A percentile compares a stretch with the other conserved stretches of the same genome.
Evolutionary conservation across 2,329 filamentous ascomycete genomes (phyloP).

Genomic region (Sporothrix phasma): DNA sequence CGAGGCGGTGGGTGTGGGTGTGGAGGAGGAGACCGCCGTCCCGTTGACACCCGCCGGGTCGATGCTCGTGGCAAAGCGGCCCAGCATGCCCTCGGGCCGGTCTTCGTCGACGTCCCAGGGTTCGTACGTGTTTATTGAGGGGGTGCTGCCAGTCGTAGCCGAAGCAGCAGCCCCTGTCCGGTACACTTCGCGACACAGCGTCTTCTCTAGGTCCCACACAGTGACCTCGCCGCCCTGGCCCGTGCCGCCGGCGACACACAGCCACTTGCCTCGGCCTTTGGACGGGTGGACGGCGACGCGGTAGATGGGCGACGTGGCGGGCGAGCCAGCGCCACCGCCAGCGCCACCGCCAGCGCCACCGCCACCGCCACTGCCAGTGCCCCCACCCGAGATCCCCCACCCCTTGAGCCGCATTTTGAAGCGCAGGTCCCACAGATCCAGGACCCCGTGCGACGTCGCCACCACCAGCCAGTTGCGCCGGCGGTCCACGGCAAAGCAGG

Average conservation of each 20-base stretch:
- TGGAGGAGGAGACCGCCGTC: not conserved
- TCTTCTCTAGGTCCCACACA: conserved; percentile 91
- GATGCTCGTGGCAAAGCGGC: conserved; percentile 68
- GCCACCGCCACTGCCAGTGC: not conserved
- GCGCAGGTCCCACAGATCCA: conserved; percentile 94
- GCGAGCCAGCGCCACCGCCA: too few species aligned
- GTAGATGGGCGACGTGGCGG: conserved; percentile 61
- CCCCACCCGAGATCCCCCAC: conserved; percentile 77
- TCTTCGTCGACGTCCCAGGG: conserved; percentile 88
- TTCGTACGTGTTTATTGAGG: conserved; percentile 55
- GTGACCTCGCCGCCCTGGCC: conserved; percentile 82
- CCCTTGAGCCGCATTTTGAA: conserved; percentile 80
- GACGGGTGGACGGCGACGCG: conserved; percentile 69
- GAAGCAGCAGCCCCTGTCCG: conserved; percentile 41
- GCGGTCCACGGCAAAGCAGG: conserved; percentile 79
- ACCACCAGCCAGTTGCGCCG: conserved; percentile 84
- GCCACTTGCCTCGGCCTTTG: conserved; percentile 69
- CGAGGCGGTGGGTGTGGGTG: conserved; percentile 28
- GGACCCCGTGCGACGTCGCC: conserved; percentile 83
- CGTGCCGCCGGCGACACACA: conserved; percentile 82
- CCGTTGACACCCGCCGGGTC: conserved; percentile 43
- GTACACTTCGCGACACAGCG: conserved; percentile 80
- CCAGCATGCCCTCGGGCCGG: conserved; percentile 74
- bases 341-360: not conserved
- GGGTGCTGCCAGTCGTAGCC: conserved; percentile 38